Evolutionary conservation across 495 filamentous ascomycete genomes (phyloP).

Genomic region (Aspergillus asperescens): DNA sequence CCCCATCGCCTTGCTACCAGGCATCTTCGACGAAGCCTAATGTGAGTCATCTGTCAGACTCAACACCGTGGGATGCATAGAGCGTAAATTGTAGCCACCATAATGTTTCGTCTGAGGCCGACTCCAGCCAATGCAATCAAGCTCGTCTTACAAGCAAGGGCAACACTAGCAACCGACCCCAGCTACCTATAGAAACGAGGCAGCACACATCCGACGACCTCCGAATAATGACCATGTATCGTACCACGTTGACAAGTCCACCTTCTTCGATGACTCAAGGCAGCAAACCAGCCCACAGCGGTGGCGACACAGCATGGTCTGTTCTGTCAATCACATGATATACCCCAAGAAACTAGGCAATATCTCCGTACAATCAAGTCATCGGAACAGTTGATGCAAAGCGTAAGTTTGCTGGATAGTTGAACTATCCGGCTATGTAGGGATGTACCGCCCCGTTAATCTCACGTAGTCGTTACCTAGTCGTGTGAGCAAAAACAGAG

Average conservation of each 20-base stretch:
- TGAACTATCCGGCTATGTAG: no score
- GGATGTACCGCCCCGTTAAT: no score
- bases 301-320: background rate
- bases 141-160: no score
- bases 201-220: background rate
- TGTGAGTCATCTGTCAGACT: background rate
- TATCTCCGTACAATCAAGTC: background rate
- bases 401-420: no score
- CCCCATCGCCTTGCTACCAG: background rate
- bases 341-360: background rate
- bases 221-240: background rate
- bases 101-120: no score
- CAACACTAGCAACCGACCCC: background rate
- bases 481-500: background rate
- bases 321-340: background rate
- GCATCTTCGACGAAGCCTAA: background rate
- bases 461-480: background rate
- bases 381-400: no score
- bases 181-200: background rate
- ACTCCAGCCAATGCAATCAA: no score
- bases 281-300: background rate
- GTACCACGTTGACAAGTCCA: background rate
- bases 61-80: no score
- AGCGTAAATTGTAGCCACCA: no score
- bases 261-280: background rate